phyloP scores from a whole-genome alignment of 2,329 filamentous ascomycete species.

The Fusarium albosuccineum region DNA sequence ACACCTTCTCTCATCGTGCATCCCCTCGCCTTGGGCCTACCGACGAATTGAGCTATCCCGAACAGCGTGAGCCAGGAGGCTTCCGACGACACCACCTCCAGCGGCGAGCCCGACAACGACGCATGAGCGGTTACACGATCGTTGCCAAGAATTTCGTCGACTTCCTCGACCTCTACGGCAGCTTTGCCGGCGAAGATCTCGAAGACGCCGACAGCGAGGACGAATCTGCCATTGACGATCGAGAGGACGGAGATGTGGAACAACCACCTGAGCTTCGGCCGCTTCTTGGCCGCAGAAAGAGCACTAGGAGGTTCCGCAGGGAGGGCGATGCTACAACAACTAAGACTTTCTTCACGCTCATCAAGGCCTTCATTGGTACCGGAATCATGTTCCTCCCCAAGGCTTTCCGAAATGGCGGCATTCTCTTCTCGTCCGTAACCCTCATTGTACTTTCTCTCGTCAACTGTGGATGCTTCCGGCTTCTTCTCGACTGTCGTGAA shows the following conservation, averaged over 20 bases:
- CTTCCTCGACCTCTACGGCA: constrained; percentile 81
- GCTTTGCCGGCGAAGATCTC: constrained; percentile 80
- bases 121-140: constrained; percentile 57
- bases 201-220: constrained; percentile 67
- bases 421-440: constrained; percentile 79
- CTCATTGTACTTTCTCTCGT: constrained; percentile 74
- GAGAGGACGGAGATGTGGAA: constrained; percentile 59
- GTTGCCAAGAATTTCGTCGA: constrained; percentile 79
- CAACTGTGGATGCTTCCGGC: constrained; percentile 78
- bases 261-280: constrained; percentile 69
- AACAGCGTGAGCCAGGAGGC: constrained; percentile 60
- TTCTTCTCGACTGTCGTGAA: constrained; percentile 76
- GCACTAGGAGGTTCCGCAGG: constrained; percentile 57
- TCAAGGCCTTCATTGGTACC: constrained; percentile 84
- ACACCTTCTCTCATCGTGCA: constrained; percentile 73
- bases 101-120: constrained; percentile 56
- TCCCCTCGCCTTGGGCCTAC: constrained; percentile 48
- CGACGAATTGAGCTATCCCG: constrained; percentile 51
- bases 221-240: constrained; percentile 66
- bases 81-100: constrained; percentile 62
- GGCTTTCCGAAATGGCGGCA: constrained; percentile 82
- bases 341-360: constrained; percentile 82
- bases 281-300: constrained; percentile 64
- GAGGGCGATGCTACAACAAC: constrained; percentile 75
- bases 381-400: constrained; percentile 87